A percentile compares a stretch with the other conserved stretches of the same genome.
Evolutionary conservation across 345 rosid genomes (phyloP).

Genomic region (Aurinia saxatilis): DNA sequence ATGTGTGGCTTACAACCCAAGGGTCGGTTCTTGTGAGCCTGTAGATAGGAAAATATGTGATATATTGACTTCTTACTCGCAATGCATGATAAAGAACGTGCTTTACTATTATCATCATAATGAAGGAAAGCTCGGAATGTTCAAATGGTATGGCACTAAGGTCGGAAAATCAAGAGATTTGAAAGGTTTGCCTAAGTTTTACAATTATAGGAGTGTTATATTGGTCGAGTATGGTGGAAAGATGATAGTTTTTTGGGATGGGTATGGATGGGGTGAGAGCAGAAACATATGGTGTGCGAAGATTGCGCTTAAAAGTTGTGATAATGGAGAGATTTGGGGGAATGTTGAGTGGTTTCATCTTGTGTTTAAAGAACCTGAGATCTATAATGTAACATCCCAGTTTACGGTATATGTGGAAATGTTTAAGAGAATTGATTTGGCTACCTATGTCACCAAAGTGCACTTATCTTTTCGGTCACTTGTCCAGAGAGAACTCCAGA

Average conservation of each 20-base stretch:
- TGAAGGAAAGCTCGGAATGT: too few species aligned
- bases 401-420: too few species aligned
- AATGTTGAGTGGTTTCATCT: conserved; percentile 47
- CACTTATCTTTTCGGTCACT: too few species aligned
- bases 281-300: conserved; percentile 46
- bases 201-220: too few species aligned
- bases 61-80: too few species aligned
- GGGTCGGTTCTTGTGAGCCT: too few species aligned
- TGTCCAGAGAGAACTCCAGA: too few species aligned
- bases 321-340: conserved; percentile 44
- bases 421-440: too few species aligned
- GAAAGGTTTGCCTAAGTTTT: too few species aligned
- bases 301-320: conserved; percentile 39
- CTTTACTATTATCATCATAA: conserved; percentile 60
- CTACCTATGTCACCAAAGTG: too few species aligned
- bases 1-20: too few species aligned
- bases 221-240: conserved; percentile 40
- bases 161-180: not conserved
- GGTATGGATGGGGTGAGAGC: conserved; percentile 16
- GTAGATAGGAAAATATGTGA: conserved; percentile 8
- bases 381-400: too few species aligned
- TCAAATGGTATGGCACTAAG: conserved; percentile 45
- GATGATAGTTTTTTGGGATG: conserved; percentile 65
- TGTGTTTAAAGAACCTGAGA: conserved; percentile 35
- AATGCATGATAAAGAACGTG: conserved; percentile 9